A percentile compares a stretch with the other conserved stretches of the same genome.
These are phyloP conservation scores for Suhomyces kunorum DNA, from an alignment of 1,139 yeast genomes.

Conservation along the genomic window DNA sequence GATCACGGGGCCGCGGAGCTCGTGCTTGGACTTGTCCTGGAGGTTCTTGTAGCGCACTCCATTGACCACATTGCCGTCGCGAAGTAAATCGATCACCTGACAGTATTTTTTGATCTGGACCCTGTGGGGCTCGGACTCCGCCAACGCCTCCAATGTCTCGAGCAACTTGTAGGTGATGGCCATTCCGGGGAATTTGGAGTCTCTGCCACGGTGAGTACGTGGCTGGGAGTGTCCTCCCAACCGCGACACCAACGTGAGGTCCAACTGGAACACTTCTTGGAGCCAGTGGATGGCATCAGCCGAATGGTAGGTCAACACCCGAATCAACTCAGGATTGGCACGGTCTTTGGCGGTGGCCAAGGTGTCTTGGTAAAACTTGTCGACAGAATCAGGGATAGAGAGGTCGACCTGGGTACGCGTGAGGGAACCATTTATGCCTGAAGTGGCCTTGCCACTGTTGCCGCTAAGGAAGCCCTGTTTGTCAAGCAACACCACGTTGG, in stretches of 20 bases:
- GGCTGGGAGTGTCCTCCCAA: slow-evolving; percentile 76
- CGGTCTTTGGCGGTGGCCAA: slow-evolving; percentile 62
- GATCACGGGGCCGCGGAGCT: slow-evolving; percentile 57
- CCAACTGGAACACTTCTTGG: slow-evolving; percentile 59
- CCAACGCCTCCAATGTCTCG: slow-evolving; percentile 52
- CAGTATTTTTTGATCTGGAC: slow-evolving; percentile 54
- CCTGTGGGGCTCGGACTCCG: slow-evolving; percentile 51
- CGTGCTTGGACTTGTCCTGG: slow-evolving; percentile 33
- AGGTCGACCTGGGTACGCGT: slow-evolving; percentile 60
- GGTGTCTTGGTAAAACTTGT: slow-evolving; percentile 65
- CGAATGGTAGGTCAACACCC: slow-evolving; percentile 53
- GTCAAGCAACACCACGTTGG: slow-evolving; percentile 60
- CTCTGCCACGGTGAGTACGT: slow-evolving; percentile 73
- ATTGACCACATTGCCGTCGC: slow-evolving; percentile 34
- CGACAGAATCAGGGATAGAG: slow-evolving; percentile 55
- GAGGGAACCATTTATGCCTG: slow-evolving; percentile 78
- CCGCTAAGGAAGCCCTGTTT: slow-evolving; percentile 71
- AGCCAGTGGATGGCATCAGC: slow-evolving; percentile 73
- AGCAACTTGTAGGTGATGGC: slow-evolving; percentile 68
- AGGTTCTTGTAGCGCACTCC: slow-evolving; percentile 54
- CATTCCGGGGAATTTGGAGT: slow-evolving; percentile 71
- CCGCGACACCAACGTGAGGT: slow-evolving; percentile 65
- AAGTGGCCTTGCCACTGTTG: slow-evolving; percentile 77
- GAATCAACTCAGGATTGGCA: slow-evolving; percentile 56
- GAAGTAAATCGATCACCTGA: slow-evolving; percentile 56